Evolutionary conservation across 176 grass and related monocot species (phyloP).

Genomic region (Triticum turgidum): DNA sequence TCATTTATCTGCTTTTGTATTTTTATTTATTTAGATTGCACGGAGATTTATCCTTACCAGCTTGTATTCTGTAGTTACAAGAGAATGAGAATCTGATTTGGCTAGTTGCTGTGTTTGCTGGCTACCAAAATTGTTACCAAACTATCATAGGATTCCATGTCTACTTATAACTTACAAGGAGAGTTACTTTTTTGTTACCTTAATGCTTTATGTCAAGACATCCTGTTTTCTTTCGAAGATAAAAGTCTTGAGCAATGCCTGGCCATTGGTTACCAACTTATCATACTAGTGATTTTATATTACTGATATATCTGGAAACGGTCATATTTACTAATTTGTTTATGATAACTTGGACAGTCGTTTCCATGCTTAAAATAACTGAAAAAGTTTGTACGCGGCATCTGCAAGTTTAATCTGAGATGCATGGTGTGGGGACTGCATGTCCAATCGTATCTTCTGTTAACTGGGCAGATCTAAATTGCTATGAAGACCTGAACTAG

Average conservation of each 20-base stretch:
- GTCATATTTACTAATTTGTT: neutral
- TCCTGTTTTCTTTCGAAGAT: neutral
- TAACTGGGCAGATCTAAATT: neutral
- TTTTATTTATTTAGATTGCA: constrained; percentile 5
- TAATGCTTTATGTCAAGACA: neutral
- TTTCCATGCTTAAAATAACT: neutral
- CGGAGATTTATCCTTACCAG: constrained; percentile 24
- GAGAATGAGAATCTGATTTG: neutral
- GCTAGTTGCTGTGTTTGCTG: neutral
- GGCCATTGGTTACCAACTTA: too few species aligned
- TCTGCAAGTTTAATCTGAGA: neutral
- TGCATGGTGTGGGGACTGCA: neutral
- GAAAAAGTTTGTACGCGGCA: neutral
- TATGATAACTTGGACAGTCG: neutral
- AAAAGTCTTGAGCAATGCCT: too few species aligned
- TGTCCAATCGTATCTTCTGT: neutral
- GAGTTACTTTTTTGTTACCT: neutral
- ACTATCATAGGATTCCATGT: neutral
- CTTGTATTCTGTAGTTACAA: constrained; percentile 33
- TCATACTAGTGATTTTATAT: too few species aligned
- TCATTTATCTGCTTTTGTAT: constrained; percentile 15
- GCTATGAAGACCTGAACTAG: neutral
- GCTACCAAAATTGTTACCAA: neutral
- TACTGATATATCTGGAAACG: too few species aligned
- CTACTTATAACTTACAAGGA: too few species aligned